Base-by-base conservation (phyloP, 306 rosid species). In the Benincasa hispida region DNA sequence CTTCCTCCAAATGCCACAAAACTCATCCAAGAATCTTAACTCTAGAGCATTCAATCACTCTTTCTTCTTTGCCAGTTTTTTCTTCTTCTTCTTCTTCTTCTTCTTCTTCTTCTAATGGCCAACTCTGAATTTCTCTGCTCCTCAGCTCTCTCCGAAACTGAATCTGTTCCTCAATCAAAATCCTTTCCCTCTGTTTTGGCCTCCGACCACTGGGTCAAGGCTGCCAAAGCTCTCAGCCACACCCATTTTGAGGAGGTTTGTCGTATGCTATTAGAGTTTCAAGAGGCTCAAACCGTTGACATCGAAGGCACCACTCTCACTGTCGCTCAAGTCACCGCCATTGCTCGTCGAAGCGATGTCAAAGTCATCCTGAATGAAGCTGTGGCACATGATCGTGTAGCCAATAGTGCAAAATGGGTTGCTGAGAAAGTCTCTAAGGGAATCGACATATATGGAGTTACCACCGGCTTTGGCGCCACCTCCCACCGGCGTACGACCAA, bases 381-480 rank as follows among this genome's bases (percentile, higher is more conserved):
- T 2, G 61, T 30, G 61, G 82, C 85, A 1, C 80, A 74, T 61
- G 70, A 48, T 12, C 82, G 85, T 21, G 85, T 83, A 56, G 61
- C 81, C 22, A 32, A 41, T 12, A 83, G 85, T 27, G 85, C 85
- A 24, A 76, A 79, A 7, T 83, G 85, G 85, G 83, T 83, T 54
- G 62, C 80, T 0, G 82, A 79, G 2, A 76, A 79, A 12, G 76
- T 76, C 63, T 58, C 78, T 34, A 75, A 75, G 1, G 86, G 86
- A 53, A 79, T 76, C 0, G 83, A 83, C 25, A 79, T 55, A 0
- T 83, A 83, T 12, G 86, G 86, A 18, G 86, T 83, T 42, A 83
- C 86, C 62, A 83, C 86, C 0, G 86, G 86, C 5, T 79, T 83
- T 15, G 86, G 86, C 3, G 70, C 86, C 39, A 76, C 86, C 17